A percentile compares a stretch with the other conserved stretches of the same genome.
phyloP scores from a whole-genome alignment of 2,329 filamentous ascomycete genomes.

The Aspergillus ibericus region DNA sequence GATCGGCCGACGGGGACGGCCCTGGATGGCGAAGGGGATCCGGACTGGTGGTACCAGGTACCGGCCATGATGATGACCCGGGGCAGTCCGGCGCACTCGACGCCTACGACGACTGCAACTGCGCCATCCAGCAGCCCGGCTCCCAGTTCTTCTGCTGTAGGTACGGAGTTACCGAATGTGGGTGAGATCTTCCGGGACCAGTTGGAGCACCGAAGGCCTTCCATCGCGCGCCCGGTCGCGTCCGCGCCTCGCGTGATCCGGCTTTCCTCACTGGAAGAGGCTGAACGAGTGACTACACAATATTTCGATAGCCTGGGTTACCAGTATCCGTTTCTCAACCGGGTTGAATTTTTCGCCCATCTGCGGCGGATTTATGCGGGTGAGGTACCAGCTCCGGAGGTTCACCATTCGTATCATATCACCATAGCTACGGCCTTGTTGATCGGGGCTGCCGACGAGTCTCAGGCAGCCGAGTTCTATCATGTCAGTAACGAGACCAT shows the following conservation, averaged over 20 bases:
- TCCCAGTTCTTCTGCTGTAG: constrained; percentile 22
- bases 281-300: constrained; percentile 31
- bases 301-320: constrained; percentile 43
- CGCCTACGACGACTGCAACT: constrained; percentile 17
- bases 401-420: constrained; percentile 39
- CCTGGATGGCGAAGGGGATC: constrained; percentile 35
- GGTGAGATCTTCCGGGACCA: constrained; percentile 43
- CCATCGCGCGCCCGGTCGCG: constrained; percentile 32
- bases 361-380: constrained; percentile 38
- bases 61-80: constrained; percentile 37
- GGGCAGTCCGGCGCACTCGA: constrained; percentile 22
- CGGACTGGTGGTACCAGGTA: constrained; percentile 43
- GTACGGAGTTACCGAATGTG: constrained; percentile 38
- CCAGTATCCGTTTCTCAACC: constrained; percentile 41
- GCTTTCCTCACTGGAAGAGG: constrained; percentile 37
- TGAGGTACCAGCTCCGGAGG: constrained; percentile 33
- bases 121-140: constrained; percentile 12
- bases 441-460: constrained; percentile 34
- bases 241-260: constrained; percentile 35
- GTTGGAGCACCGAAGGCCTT: constrained; percentile 38
- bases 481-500: constrained; percentile 37
- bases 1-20: constrained; percentile 34
- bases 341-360: constrained; percentile 34
- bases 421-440: constrained; percentile 37
- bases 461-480: constrained; percentile 37